phyloP scores from a whole-genome alignment of 2,329 filamentous ascomycete genomes.

The Bipolaris cookei region DNA sequence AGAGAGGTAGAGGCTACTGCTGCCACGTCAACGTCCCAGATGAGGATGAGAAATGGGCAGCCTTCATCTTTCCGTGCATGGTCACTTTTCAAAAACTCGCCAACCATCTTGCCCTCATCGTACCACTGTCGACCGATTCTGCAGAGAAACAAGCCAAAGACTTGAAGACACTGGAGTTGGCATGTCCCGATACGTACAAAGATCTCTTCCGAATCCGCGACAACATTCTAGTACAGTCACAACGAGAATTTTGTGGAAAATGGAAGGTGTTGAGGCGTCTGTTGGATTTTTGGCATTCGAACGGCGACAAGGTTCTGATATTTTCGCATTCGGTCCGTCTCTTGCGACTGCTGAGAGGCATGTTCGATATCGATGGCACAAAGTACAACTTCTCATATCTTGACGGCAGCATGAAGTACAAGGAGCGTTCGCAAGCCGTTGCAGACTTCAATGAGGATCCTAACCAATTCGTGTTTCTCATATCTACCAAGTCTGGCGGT shows the following conservation, averaged over 20 bases:
- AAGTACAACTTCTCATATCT: slow-evolving; percentile 91
- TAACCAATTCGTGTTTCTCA: slow-evolving; percentile 90
- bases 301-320: slow-evolving; percentile 91
- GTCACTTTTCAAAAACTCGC: slow-evolving; percentile 83
- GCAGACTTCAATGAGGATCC: slow-evolving; percentile 91
- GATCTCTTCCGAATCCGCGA: slow-evolving; percentile 76
- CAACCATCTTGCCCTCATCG: slow-evolving; percentile 88
- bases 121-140: slow-evolving; percentile 70
- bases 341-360: slow-evolving; percentile 79
- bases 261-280: slow-evolving; percentile 91
- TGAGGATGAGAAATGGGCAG: slow-evolving; percentile 70
- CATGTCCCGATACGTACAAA: slow-evolving; percentile 77
- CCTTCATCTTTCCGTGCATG: slow-evolving; percentile 84
- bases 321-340: slow-evolving; percentile 92
- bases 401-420: slow-evolving; percentile 82
- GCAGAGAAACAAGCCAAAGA: slow-evolving; percentile 80
- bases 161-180: slow-evolving; percentile 73
- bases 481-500: slow-evolving; percentile 91
- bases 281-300: slow-evolving; percentile 85
- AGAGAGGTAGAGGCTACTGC: slow-evolving; percentile 80
- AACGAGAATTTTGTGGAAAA: slow-evolving; percentile 93
- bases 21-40: slow-evolving; percentile 66
- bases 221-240: slow-evolving; percentile 78
- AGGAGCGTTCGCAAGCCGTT: slow-evolving; percentile 80
- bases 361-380: slow-evolving; percentile 78